phyloP scores from a whole-genome alignment of 2,329 filamentous ascomycete genomes.

The Pseudocercospora crystallina region DNA sequence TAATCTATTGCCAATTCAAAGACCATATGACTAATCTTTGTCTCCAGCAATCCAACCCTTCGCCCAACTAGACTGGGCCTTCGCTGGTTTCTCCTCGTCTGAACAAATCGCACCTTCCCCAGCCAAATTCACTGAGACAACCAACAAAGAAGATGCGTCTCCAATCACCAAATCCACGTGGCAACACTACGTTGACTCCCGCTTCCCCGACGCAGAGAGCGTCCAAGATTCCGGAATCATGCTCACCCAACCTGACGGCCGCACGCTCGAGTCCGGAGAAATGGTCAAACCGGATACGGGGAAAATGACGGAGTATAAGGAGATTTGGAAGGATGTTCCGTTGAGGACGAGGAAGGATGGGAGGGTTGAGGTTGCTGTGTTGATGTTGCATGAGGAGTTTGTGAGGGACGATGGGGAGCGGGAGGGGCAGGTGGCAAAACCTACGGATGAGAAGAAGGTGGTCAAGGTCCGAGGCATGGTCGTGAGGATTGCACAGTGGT shows the following conservation, averaged over 20 bases:
- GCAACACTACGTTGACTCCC: conserved; percentile 62
- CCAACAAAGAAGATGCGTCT: not conserved
- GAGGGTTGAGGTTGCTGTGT: conserved; percentile 20
- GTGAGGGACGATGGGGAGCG: not conserved
- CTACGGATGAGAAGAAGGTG: no score
- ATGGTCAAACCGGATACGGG: conserved; percentile 62
- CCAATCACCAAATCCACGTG: conserved; percentile 44
- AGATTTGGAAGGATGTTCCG: conserved; percentile 42
- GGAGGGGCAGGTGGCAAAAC: conserved; percentile 40
- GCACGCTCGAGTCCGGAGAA: conserved; percentile 56
- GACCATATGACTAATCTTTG: not conserved
- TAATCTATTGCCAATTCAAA: no score
- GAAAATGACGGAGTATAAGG: conserved; percentile 53
- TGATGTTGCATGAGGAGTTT: conserved; percentile 8
- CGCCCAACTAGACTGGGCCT: conserved; percentile 62
- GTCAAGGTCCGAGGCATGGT: conserved; percentile 50
- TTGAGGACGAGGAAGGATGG: conserved; percentile 42
- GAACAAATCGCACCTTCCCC: conserved; percentile 13
- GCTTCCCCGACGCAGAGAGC: conserved; percentile 39
- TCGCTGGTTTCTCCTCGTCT: conserved; percentile 57
- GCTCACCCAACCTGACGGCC: conserved; percentile 43
- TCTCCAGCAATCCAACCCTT: conserved; percentile 29
- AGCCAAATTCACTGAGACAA: not conserved
- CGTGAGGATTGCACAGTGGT: conserved; percentile 54
- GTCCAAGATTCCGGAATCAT: conserved; percentile 59